Base-by-base conservation (phyloP, 2,329 filamentous ascomycete species). In the Aspergillus arachidicola region DNA sequence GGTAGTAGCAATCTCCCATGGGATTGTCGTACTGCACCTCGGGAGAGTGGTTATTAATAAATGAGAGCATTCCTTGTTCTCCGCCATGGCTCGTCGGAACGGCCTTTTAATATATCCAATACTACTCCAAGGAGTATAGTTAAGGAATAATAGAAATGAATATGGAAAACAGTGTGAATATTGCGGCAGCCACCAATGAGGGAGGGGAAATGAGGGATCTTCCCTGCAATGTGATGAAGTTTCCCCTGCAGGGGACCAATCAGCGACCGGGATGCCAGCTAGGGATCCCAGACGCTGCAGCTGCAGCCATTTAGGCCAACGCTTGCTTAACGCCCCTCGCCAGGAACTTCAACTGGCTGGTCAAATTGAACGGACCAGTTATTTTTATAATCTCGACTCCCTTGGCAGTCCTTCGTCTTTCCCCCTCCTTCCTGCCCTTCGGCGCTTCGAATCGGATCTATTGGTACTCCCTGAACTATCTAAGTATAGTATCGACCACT, bases 241-340 rank as follows among this genome's bases (percentile, higher is more conserved):
- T 60, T 55, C 55, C 66, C 67, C 66, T 69, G 67, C 67, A 68
- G 63, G 60, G 38, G 30, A 61, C 66, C 63, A 68, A 66, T 66
- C 51, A 59, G 4, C 38, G 16, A 10, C n/a, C n/a, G 14, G 16
- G 19, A 28, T 23, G 59, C 67, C 61, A 32, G 34, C 46, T 3
- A 50, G 46, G 46, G 46, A 28, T 26, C 10, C n/a, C n/a, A 26
- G 23, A 38, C 57, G 21, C 16, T 34, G 23, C 32, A n/a, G 34
- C 10, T 21, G 30, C 21, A 36, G 12, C 48, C 48, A 30, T 30
- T 28, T 16, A 51, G 19, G 26, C n/a, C 48, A 51, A 51, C 26
- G 7, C 21, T n/a, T 16, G 53, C 54, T 43, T 32, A n/a, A 38
- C 54, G 34, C 32, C 32, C 54, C 23, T 56, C 21, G 21, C 5